A percentile compares a stretch with the other conserved stretches of the same genome.
phyloP scores from a whole-genome alignment of 2,329 filamentous ascomycete genomes.

The Clarireedia monteithiana region DNA sequence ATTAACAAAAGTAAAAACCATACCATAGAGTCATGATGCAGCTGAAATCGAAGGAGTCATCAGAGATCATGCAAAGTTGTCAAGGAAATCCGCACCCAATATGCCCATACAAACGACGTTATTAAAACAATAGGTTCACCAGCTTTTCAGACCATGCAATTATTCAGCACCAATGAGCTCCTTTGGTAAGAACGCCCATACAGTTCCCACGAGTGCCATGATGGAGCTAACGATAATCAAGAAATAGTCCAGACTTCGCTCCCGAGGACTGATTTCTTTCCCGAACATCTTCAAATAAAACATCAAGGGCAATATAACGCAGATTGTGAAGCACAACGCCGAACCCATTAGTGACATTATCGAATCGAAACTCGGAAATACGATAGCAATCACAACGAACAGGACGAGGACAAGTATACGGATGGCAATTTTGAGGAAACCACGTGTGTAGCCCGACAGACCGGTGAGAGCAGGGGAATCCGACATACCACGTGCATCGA shows the following conservation, averaged over 20 bases:
- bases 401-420: slow-evolving; percentile 60
- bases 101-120: not conserved
- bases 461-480: slow-evolving; percentile 42
- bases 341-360: slow-evolving; percentile 77
- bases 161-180: slow-evolving; percentile 53
- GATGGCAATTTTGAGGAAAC: slow-evolving; percentile 50
- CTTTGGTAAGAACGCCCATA: slow-evolving; percentile 83
- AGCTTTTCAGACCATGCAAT: not conserved
- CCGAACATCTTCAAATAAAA: slow-evolving; percentile 91
- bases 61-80: too few species aligned
- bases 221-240: slow-evolving; percentile 62
- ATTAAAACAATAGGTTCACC: not conserved
- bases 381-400: slow-evolving; percentile 67
- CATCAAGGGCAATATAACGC: slow-evolving; percentile 78
- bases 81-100: not conserved
- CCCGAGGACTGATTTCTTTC: slow-evolving; percentile 54
- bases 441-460: slow-evolving; percentile 48
- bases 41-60: too few species aligned
- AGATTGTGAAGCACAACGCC: slow-evolving; percentile 87
- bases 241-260: slow-evolving; percentile 59
- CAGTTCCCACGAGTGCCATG: slow-evolving; percentile 69
- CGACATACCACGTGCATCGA: slow-evolving; percentile 39
- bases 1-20: too few species aligned
- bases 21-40: too few species aligned
- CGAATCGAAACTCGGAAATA: slow-evolving; percentile 61